Conservation (phyloP, 108 stramenopile genomes). For the Conticribra guillardii region DNA sequence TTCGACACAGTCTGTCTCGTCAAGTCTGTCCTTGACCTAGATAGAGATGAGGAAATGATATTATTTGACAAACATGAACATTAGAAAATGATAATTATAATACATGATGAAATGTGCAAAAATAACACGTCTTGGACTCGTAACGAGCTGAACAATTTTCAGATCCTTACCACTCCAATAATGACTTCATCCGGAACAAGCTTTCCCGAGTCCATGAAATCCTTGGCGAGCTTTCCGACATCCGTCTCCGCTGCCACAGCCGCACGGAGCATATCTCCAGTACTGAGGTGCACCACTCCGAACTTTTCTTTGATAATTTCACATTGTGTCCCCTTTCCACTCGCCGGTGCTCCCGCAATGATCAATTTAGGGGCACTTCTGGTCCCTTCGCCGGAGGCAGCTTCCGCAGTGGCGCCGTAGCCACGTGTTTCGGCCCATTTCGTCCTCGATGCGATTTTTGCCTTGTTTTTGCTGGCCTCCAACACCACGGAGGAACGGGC, state of each 20-base stretch:
- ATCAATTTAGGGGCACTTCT: slow-evolving; percentile 47
- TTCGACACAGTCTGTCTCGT: slow-evolving; percentile 78
- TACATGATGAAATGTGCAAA: no score
- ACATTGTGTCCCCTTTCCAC: slow-evolving; percentile 88
- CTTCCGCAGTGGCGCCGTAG: slow-evolving; percentile 6
- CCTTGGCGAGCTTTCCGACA: slow-evolving; percentile 80
- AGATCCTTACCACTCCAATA: slow-evolving; percentile 83
- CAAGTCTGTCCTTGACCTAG: slow-evolving; percentile 85
- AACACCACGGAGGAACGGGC: slow-evolving; percentile 13
- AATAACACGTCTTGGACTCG: no score
- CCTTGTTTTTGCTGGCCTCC: slow-evolving; percentile 29
- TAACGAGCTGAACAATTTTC: slow-evolving; percentile 3
- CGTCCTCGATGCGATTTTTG: slow-evolving; percentile 34
- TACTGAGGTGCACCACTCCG: slow-evolving; percentile 76
- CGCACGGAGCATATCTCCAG: slow-evolving; percentile 85
- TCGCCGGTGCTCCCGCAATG: slow-evolving; percentile 78
- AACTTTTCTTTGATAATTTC: slow-evolving; percentile 67
- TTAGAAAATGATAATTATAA: no score
- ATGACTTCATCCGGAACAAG: slow-evolving; percentile 97
- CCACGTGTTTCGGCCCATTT: slow-evolving; percentile 46
- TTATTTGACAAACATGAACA: background rate
- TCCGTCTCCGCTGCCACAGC: slow-evolving; percentile 61
- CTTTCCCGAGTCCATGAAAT: slow-evolving; percentile 91
- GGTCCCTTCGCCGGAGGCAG: background rate
- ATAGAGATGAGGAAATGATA: background rate